phyloP scores from a whole-genome alignment of 345 rosid genomes.

The Lagerstroemia speciosa region DNA sequence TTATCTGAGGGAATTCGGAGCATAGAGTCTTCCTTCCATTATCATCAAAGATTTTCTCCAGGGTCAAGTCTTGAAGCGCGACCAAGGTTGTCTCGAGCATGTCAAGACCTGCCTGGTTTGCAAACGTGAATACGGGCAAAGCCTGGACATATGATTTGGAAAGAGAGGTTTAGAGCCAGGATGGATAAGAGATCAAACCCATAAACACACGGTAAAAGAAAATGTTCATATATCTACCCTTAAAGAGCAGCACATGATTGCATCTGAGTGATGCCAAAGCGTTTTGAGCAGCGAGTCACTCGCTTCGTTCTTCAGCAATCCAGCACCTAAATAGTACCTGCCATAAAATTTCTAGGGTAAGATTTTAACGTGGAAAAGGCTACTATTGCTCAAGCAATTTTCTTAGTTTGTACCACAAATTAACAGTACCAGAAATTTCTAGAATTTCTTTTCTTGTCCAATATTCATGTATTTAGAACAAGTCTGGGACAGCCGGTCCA shows the following conservation, averaged over 20 bases:
- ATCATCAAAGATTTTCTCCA: constrained; percentile 68
- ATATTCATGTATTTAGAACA: no score
- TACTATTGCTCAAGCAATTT: neutral
- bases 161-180: neutral
- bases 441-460: no score
- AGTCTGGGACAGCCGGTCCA: no score
- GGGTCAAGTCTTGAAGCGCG: constrained; percentile 68
- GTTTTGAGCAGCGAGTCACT: constrained; percentile 61
- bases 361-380: neutral
- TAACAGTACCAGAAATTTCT: no score
- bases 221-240: constrained; percentile 25
- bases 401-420: neutral
- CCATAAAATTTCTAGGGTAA: constrained; percentile 3
- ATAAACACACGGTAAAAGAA: neutral
- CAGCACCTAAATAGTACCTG: constrained; percentile 79
- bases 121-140: constrained; percentile 61
- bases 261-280: constrained; percentile 86
- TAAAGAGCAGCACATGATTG: constrained; percentile 84
- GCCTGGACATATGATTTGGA: constrained; percentile 26
- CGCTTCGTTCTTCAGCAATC: constrained; percentile 68
- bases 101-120: constrained; percentile 96
- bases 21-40: constrained; percentile 58
- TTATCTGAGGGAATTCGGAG: constrained; percentile 71
- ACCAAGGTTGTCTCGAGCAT: constrained; percentile 93
- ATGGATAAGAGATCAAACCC: neutral